Evolutionary conservation across 2,329 filamentous ascomycete species (phyloP).

Genomic region (Juglanconis sp.): DNA sequence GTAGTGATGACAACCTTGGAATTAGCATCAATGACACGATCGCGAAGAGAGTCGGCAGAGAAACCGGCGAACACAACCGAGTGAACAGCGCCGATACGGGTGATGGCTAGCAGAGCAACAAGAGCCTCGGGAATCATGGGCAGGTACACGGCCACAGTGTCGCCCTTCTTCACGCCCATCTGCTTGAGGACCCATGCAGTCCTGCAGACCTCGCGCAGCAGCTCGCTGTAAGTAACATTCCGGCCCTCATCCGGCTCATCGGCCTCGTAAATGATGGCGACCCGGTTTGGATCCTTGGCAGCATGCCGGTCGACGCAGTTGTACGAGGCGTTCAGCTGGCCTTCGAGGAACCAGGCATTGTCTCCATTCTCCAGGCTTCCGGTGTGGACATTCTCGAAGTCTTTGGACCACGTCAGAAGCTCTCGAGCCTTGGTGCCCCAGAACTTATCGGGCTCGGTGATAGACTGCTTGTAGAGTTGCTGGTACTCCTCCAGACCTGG

Average conservation of each 20-base stretch:
- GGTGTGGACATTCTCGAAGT: conserved; percentile 84
- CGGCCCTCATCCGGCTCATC: conserved; percentile 87
- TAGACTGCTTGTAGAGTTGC: conserved; percentile 75
- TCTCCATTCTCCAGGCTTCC: conserved; percentile 79
- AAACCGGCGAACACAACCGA: conserved; percentile 98
- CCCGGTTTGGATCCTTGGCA: conserved; percentile 86
- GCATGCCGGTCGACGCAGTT: conserved; percentile 97
- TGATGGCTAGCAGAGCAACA: conserved; percentile 84
- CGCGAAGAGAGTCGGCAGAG: conserved; percentile 90
- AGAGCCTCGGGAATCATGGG: conserved; percentile 98
- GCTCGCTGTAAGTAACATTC: conserved; percentile 87
- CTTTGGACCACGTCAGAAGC: conserved; percentile 82
- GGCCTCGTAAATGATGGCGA: conserved; percentile 98
- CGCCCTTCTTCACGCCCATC: conserved; percentile 95
- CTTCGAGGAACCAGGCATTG: conserved; percentile 91
- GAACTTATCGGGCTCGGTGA: conserved; percentile 83
- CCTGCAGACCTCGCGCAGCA: conserved; percentile 86
- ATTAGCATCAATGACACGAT: conserved; percentile 87
- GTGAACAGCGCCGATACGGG: conserved; percentile 91
- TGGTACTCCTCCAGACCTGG: conserved; percentile 65
- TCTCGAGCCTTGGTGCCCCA: conserved; percentile 86
- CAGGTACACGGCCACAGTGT: conserved; percentile 94
- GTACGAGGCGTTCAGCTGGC: conserved; percentile 90
- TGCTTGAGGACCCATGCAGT: conserved; percentile 85
- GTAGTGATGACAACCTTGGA: conserved; percentile 95